These are phyloP conservation scores for Talaromyces marneffei DNA, from an alignment of 2,329 filamentous ascomycete species.

Conservation along the genomic window DNA sequence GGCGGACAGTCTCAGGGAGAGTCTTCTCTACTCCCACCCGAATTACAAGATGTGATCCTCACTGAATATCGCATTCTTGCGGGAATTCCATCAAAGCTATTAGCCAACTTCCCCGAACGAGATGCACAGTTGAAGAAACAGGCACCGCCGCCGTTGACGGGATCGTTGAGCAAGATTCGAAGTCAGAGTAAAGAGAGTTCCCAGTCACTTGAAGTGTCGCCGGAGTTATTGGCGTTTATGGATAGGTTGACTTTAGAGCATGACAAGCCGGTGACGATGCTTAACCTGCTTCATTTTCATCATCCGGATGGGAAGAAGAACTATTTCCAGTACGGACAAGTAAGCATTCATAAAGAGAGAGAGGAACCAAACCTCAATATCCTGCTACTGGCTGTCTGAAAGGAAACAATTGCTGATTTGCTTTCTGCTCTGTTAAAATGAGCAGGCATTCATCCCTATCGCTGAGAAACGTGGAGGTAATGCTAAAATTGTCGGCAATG, in stretches of 20 bases:
- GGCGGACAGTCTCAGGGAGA: not conserved
- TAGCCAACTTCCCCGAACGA: slow-evolving; percentile 24
- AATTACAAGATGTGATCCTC: slow-evolving; percentile 18
- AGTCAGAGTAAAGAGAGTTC: slow-evolving; percentile 24
- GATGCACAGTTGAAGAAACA: slow-evolving; percentile 20
- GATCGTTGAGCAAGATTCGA: slow-evolving; percentile 26
- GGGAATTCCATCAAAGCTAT: slow-evolving; percentile 34
- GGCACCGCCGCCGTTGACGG: slow-evolving; percentile 21
- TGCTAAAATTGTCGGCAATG: slow-evolving; percentile 58
- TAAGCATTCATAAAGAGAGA: slow-evolving; percentile 28
- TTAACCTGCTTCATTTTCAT: slow-evolving; percentile 57
- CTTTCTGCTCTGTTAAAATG: not conserved
- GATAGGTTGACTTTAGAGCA: slow-evolving; percentile 23
- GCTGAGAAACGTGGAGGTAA: slow-evolving; percentile 51
- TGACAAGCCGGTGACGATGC: slow-evolving; percentile 53
- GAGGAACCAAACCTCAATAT: not conserved
- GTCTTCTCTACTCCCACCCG: slow-evolving; percentile 18
- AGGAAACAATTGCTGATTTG: not conserved
- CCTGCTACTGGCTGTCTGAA: not conserved
- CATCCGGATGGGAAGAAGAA: slow-evolving; percentile 43
- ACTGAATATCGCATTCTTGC: slow-evolving; percentile 29
- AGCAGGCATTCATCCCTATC: slow-evolving; percentile 35
- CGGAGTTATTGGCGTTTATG: slow-evolving; percentile 50
- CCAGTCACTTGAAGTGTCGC: slow-evolving; percentile 52
- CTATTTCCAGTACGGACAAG: slow-evolving; percentile 56